Evolutionary conservation across 2,329 filamentous ascomycete species (phyloP).

Genomic region (Myriangium duriaei): DNA sequence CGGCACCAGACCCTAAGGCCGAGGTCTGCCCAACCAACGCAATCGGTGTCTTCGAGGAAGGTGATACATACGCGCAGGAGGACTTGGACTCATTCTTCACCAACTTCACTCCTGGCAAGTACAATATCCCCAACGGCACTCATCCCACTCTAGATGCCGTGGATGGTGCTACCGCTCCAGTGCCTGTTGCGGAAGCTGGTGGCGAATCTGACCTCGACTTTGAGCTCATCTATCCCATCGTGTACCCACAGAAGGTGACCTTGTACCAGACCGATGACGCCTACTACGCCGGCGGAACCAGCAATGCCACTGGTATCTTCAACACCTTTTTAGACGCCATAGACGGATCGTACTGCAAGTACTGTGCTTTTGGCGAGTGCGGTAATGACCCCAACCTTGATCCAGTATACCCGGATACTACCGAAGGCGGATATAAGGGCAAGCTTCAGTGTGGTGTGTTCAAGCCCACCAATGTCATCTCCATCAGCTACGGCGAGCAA

Average conservation of each 20-base stretch:
- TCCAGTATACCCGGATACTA: slow-evolving; percentile 36
- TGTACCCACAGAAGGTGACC: slow-evolving; percentile 35
- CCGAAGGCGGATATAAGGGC: slow-evolving; percentile 39
- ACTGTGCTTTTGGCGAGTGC: slow-evolving; percentile 12
- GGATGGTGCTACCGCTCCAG: slow-evolving; percentile 28
- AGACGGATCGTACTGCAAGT: slow-evolving; percentile 15
- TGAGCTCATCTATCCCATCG: slow-evolving; percentile 34
- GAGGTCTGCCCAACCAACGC: slow-evolving; percentile 34
- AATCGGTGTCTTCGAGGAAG: slow-evolving; percentile 34
- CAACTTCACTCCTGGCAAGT: slow-evolving; percentile 16
- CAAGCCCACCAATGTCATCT: slow-evolving; percentile 48
- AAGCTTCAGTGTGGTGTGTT: slow-evolving; percentile 32
- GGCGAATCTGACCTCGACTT: slow-evolving; percentile 37
- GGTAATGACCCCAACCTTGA: slow-evolving; percentile 13
- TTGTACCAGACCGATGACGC: slow-evolving; percentile 38
- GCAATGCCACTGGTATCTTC: too few species aligned
- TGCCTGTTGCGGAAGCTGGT: slow-evolving; percentile 19
- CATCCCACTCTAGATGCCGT: slow-evolving; percentile 27
- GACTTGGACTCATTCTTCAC: slow-evolving; percentile 33
- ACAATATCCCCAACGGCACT: slow-evolving; percentile 28
- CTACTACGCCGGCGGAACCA: too few species aligned
- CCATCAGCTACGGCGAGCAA: slow-evolving; percentile 51
- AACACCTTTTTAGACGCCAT: slow-evolving; percentile 15
- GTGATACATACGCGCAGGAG: slow-evolving; percentile 32
- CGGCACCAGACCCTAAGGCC: slow-evolving; percentile 24